Base-by-base conservation (phyloP, 2,329 filamentous ascomycete genomes). In the Curvularia verruculosa region DNA sequence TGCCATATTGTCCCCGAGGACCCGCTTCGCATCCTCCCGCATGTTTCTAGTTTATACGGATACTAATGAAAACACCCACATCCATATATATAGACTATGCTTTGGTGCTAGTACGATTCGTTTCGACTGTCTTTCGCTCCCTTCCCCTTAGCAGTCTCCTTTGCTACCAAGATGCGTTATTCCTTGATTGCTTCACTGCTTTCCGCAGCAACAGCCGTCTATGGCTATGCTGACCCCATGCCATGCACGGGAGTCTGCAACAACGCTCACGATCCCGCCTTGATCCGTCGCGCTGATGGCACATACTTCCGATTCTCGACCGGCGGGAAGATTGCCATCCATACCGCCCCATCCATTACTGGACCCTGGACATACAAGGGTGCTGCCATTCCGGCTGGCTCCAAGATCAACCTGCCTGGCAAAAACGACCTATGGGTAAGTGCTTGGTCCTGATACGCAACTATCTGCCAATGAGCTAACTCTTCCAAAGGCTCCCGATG, bases 401-500 rank as follows among this genome's bases (percentile, higher is more conserved):
- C 79, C 6, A 80, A 74, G 29, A 83, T 80, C 56, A 72, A 80
- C 52, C 70, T 81, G 24, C 57, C 66, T 1, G 83, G 82, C 21
- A 80, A 78, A 5, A 56, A 75, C 34, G 82, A 84, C 64, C 76
- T 84, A 10, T 85, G 82, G 82, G 79, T 80, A 70, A n/a, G n/a
- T 19, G 71, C 41, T 18, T 29, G 15, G n/a, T 24, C 2, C 28
- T 12, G n/a, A 15, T n/a, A 34, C 26, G 9, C 10, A 9, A 5
- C 5, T n/a, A n/a, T 15, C 9, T 24, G 45, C 54, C 8, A 9
- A 19, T 5, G n/a, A 8, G 19, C 47, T 55, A 13, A 52, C 54
- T 8, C 49, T 4, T 19, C 12, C 10, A 26, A 31, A 87, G 86
- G 88, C 88, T 1, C 88, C 88, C 0, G 87, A 90, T 62, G 83